These are phyloP conservation scores for Brassica rapa DNA, from an alignment of 345 rosid species.

Conservation along the genomic window DNA sequence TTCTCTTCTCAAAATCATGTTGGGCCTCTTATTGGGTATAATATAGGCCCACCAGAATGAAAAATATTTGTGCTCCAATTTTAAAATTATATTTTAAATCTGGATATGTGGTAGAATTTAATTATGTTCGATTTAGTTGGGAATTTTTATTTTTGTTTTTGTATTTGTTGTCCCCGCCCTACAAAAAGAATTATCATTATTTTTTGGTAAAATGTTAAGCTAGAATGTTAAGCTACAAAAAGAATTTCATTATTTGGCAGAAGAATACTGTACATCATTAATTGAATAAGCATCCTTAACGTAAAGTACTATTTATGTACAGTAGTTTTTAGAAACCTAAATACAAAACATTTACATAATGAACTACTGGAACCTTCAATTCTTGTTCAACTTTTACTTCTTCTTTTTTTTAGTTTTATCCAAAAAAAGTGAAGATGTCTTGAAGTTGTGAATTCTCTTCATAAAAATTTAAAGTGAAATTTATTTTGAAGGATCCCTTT, in stretches of 20 bases:
- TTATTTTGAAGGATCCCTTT: neutral
- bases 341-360: conserved; percentile 12
- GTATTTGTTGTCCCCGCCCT: neutral
- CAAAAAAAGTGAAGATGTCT: neutral
- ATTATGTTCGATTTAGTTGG: no score
- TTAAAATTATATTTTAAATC: no score
- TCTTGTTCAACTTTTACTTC: neutral
- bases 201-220: neutral
- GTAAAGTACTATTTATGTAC: neutral
- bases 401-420: neutral
- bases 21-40: no score
- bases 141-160: neutral
- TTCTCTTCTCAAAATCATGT: no score
- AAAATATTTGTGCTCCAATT: no score
- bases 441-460: no score
- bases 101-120: no score
- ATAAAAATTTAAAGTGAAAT: neutral
- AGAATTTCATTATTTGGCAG: neutral
- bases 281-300: conserved; percentile 7
- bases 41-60: no score
- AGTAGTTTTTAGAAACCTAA: conserved; percentile 1
- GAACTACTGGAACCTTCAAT: neutral
- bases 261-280: neutral
- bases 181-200: neutral
- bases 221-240: conserved; percentile 7